Base-by-base conservation (phyloP, 108 stramenopile genomes). In the Licmophora abbreviata region DNA sequence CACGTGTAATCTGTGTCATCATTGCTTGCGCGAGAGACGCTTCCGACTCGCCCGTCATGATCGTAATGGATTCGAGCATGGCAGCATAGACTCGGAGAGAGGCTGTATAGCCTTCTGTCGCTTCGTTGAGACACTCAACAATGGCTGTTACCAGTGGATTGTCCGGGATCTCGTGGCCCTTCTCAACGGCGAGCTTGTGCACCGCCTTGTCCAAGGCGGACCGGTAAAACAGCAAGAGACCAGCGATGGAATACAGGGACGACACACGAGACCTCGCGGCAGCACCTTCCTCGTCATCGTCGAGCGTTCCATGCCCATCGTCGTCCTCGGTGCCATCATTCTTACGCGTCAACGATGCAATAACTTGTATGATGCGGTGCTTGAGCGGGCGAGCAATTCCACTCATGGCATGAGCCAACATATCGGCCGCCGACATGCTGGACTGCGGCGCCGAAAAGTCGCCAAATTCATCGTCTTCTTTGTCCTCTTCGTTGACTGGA, bases 331-430 rank as follows among this genome's bases (percentile, higher is more conserved):
- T 48, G 17, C 58, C 65, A 29, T 74, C 76, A 14, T 69, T 67
- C 17, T 68, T 56, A 27, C 75, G 51, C 8, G 80, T 68, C 51
- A 92, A 52, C 2, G 65, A 79, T 8, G 68, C 43, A 44, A 87
- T 66, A 1, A 92, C 85, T 32, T 87, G 83, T 11, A 68, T 51
- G 22, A 92, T 62, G 33, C 89, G 83, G n/a, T 83, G 68, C 54
- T 84, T 76, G 21, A 92, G 66, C 4, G 89, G 89, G 20, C 89
- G 63, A 26, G 89, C 64, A 0, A 92, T 52, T 14, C 89, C 89
- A 14, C 82, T 76, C 89, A 86, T 83, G 51, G 71, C 76, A 30
- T 79, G 70, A 17, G 66, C 53, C 49, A 87, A 51, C 64, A 87
- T 63, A 42, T 81, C 83, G 17, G 44, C 42, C 2, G 67, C 63